Conservation (phyloP, 164 flowering plant genomes). For the Liriodendron chinense region DNA sequence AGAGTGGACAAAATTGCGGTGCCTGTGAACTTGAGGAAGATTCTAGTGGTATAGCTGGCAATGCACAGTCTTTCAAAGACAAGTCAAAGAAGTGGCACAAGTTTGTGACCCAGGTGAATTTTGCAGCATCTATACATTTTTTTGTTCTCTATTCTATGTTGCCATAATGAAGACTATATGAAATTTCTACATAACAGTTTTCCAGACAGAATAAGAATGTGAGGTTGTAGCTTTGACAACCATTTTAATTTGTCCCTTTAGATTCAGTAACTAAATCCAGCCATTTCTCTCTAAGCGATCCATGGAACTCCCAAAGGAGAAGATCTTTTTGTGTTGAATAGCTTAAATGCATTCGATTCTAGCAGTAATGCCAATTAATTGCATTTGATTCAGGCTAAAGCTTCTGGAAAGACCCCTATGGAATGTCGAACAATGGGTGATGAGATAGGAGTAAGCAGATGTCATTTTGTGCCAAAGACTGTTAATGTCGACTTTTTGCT, state of each 20-base stretch:
- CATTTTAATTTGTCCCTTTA: too few species aligned
- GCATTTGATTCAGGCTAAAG: conserved; percentile 67
- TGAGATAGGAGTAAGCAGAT: conserved; percentile 67
- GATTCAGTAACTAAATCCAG: too few species aligned
- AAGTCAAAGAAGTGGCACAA: conserved; percentile 88
- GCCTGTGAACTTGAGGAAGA: conserved; percentile 29
- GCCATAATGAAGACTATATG: too few species aligned
- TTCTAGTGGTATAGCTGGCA: conserved; percentile 24
- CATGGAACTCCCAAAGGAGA: too few species aligned
- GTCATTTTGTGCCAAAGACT: conserved; percentile 5
- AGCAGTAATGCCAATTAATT: neutral
- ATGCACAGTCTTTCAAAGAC: conserved; percentile 55
- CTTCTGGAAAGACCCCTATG: conserved; percentile 71
- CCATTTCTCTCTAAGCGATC: too few species aligned
- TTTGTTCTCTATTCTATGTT: neutral
- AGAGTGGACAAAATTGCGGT: conserved; percentile 26
- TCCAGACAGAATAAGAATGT: too few species aligned
- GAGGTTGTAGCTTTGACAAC: too few species aligned
- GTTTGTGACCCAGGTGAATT: conserved; percentile 72
- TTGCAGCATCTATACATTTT: neutral
- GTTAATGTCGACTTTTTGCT: conserved; percentile 3
- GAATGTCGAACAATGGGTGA: conserved; percentile 63
- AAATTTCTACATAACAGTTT: too few species aligned
- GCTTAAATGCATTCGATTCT: too few species aligned
- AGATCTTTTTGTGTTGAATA: too few species aligned